Evolutionary conservation across 2,329 filamentous ascomycete genomes (phyloP), one percentile per base, ranked within the genome.

Genomic region (Coleophoma eucalyptorum): DNA sequence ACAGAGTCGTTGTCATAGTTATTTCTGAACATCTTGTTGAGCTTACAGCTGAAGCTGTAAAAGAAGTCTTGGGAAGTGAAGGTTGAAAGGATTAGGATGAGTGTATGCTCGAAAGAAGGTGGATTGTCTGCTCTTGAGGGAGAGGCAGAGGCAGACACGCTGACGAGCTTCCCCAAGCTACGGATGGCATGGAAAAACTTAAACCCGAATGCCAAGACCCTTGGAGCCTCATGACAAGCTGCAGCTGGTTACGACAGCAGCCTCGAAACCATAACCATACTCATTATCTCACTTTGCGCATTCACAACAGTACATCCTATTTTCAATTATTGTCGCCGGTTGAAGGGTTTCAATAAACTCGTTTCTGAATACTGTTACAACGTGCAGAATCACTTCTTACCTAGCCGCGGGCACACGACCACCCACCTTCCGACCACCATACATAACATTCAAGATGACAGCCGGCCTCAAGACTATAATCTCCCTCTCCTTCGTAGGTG

Each of bases 1-100:
- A 97, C 92, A 58, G 93, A 96, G 75, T 99, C 94, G 84, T 99
- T 99, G 79, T 99, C 94, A 81, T 99, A 99, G 76, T 97, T 97
- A 81, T 99, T 99, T 76, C 94, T 84, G 78, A 99, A 99, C 94
- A 99, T 97, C 67, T 67, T 85, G 80, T 59, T 63, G 46, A 52
- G 18, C 50, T 10, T 42, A 51, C 50, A 57, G 56, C 55, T 57
- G 50, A 43, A 53, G 50, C 49, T 57, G 50, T 32, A 21, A 43
- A 40, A 26, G 16, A 38, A 19, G 19, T 32, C 48, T 32, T 32
- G 35, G 35, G 41, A 52, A 20, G 11, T 32, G 20, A 8, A 26
- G 21, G 32, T 49, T 47, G 54, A 52, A 38, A 21, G 49, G 49
- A 15, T 34, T 52, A 43, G 20, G 48, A 44, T 19, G 35, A 11